These are phyloP conservation scores for Fusarium foetens DNA, from an alignment of 2,329 filamentous ascomycete species.

Conservation along the genomic window DNA sequence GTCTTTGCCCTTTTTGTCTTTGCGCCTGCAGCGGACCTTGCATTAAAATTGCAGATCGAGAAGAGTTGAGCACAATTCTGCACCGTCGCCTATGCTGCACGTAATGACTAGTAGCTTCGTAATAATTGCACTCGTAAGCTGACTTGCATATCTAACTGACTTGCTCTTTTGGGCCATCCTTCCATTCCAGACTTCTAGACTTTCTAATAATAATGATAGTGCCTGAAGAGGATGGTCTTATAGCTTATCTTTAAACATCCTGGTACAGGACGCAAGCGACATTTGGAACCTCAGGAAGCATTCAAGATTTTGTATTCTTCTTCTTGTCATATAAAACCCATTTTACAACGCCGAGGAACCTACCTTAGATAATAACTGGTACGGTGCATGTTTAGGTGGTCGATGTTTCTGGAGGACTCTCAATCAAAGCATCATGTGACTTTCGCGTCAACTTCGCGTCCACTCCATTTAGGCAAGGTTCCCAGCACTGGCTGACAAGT, in stretches of 20 bases:
- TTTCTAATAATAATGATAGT: background rate
- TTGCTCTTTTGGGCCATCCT: background rate
- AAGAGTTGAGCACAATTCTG: slow-evolving; percentile 28
- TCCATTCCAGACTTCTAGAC: background rate
- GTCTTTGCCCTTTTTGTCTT: slow-evolving; percentile 14
- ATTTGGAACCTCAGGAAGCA: background rate
- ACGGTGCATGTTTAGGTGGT: background rate
- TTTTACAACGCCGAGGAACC: background rate
- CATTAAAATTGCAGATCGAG: slow-evolving; percentile 26
- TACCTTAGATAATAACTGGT: background rate
- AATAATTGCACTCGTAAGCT: slow-evolving; percentile 12
- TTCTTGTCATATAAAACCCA: background rate
- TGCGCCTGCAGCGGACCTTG: slow-evolving; percentile 25
- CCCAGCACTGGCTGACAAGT: slow-evolving; percentile 41
- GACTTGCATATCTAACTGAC: slow-evolving; percentile 2
- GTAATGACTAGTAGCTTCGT: background rate
- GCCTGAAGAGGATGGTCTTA: background rate
- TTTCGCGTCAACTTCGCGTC: slow-evolving; percentile 45
- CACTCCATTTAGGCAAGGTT: background rate
- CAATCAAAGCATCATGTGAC: slow-evolving; percentile 46
- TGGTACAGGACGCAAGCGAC: background rate
- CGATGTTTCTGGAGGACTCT: background rate
- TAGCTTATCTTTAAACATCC: background rate
- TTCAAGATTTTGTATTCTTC: background rate
- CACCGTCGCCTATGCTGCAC: background rate